Conservation (phyloP, 2,329 filamentous ascomycete species). For the Diaporthe sp. region DNA sequence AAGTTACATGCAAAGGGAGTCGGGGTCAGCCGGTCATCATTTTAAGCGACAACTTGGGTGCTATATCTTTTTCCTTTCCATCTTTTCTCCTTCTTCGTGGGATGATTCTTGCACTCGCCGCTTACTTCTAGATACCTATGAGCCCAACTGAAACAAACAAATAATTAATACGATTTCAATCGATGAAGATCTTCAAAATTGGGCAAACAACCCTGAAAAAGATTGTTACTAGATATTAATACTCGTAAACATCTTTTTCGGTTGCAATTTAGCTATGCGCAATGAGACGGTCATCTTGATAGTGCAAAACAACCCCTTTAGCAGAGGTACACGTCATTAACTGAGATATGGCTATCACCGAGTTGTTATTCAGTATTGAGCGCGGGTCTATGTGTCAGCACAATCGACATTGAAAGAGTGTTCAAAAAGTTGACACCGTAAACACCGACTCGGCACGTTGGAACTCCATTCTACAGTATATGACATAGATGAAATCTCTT, state of each 20-base stretch:
- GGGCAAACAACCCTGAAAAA: too few relatives aligned
- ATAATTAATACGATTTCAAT: background rate
- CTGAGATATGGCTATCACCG: background rate
- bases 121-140: too few relatives aligned
- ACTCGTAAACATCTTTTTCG: too few relatives aligned
- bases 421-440: background rate
- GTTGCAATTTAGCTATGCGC: too few relatives aligned
- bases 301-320: background rate
- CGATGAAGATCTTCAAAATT: background rate
- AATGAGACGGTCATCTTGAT: too few relatives aligned
- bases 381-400: background rate
- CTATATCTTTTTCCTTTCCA: background rate
- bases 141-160: too few relatives aligned
- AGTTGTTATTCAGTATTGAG: background rate
- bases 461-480: background rate
- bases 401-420: background rate
- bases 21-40: background rate
- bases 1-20: too few relatives aligned
- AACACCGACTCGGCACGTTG: background rate
- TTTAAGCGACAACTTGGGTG: background rate
- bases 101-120: background rate
- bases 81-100: background rate
- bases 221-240: too few relatives aligned
- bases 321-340: background rate
- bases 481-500: background rate